Percentiles rank a stretch among this genome's conserved stretches.
Conservation (phyloP, 2,329 filamentous ascomycete genomes). For the Aureobasidium sp. region DNA sequence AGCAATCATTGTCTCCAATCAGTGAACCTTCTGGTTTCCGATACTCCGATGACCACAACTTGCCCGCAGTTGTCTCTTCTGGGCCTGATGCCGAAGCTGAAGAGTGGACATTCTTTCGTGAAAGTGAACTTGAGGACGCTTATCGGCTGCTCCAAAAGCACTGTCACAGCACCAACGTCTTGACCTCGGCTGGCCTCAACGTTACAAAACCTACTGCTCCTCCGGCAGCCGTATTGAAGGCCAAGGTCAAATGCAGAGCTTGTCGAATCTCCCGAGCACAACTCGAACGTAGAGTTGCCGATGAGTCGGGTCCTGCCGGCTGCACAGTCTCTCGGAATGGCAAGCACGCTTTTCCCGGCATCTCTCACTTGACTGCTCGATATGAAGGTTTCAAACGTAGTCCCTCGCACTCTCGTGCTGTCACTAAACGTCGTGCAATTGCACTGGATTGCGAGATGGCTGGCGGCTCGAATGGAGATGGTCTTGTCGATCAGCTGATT, state of each 20-base stretch:
- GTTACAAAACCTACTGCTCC: neutral
- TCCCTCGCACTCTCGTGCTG: neutral
- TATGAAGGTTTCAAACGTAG: neutral
- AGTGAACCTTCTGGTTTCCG: neutral
- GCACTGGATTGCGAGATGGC: constrained; percentile 7
- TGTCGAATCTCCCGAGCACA: neutral
- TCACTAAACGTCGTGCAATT: neutral
- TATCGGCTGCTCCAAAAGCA: neutral
- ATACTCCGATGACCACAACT: neutral
- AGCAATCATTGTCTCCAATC: neutral
- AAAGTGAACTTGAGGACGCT: neutral
- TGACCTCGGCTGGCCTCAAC: neutral
- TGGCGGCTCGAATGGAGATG: neutral
- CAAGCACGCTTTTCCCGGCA: neutral
- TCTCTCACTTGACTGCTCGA: neutral
- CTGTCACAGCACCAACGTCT: neutral
- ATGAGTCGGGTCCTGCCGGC: neutral
- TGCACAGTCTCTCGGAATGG: neutral
- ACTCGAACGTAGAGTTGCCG: neutral
- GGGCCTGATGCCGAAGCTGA: neutral
- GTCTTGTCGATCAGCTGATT: constrained; percentile 3
- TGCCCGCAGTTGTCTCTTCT: neutral
- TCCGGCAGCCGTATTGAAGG: neutral
- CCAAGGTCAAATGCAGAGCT: neutral
- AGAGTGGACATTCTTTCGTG: neutral